Evolutionary conservation across 176 grass and related monocot genomes (phyloP).

Genomic region (Avena eriantha): DNA sequence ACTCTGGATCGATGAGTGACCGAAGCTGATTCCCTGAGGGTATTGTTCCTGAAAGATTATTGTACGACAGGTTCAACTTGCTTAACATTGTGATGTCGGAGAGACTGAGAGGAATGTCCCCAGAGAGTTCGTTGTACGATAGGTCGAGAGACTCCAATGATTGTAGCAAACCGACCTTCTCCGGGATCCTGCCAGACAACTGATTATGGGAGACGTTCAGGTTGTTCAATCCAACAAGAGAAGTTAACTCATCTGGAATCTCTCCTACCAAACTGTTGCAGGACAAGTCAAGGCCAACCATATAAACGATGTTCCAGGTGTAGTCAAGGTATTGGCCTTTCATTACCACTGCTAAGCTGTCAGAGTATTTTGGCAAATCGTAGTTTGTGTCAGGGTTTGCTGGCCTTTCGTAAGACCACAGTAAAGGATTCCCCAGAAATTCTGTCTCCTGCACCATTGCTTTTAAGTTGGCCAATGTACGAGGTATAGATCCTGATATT

Average conservation of each 20-base stretch:
- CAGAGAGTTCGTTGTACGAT: constrained; percentile 35
- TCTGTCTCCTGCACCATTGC: neutral
- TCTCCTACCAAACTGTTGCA: constrained; percentile 38
- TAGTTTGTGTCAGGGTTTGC: neutral
- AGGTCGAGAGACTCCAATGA: constrained; percentile 50
- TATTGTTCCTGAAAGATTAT: constrained; percentile 49
- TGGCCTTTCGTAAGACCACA: neutral
- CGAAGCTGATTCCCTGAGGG: constrained; percentile 25
- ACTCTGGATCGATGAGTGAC: constrained; percentile 6
- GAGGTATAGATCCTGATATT: neutral
- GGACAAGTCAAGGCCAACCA: constrained; percentile 39
- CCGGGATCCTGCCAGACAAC: constrained; percentile 40
- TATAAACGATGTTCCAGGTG: neutral
- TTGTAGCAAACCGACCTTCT: constrained; percentile 15
- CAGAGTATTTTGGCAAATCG: neutral
- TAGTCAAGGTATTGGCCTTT: constrained; percentile 33
- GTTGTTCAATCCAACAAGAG: neutral
- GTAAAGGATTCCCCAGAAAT: neutral
- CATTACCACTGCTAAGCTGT: neutral
- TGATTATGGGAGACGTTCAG: constrained; percentile 48
- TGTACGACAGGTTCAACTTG: constrained; percentile 40
- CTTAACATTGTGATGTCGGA: neutral
- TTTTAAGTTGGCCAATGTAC: neutral
- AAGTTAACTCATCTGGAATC: constrained; percentile 29
- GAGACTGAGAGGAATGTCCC: constrained; percentile 25